These are phyloP conservation scores for Vanrija pseudolonga DNA, from an alignment of 1,284 basidiomycete species.

Conservation along the genomic window DNA sequence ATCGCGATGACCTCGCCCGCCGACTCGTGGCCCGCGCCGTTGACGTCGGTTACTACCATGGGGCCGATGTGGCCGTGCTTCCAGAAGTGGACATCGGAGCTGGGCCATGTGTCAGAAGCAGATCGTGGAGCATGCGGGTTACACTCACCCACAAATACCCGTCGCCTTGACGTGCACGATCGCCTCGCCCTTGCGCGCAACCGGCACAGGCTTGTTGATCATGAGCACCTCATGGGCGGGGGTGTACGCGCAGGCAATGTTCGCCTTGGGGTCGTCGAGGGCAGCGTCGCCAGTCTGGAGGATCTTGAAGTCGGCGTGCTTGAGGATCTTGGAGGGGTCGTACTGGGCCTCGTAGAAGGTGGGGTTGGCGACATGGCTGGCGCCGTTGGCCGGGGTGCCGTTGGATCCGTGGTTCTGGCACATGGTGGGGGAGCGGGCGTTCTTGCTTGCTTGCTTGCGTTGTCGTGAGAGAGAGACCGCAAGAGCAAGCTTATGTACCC, in stretches of 20 bases:
- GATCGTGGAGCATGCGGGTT: too few relatives aligned
- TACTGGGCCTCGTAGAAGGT: slow-evolving; percentile 33
- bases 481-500: too few relatives aligned
- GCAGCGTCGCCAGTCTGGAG: slow-evolving; percentile 28
- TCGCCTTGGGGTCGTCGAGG: slow-evolving; percentile 21
- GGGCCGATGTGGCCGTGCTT: slow-evolving; percentile 33
- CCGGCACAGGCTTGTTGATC: slow-evolving; percentile 46
- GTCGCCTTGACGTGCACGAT: slow-evolving; percentile 50
- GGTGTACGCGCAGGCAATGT: slow-evolving; percentile 50
- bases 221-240: slow-evolving; percentile 48
- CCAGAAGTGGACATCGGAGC: slow-evolving; percentile 22
- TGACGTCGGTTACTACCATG: slow-evolving; percentile 30
- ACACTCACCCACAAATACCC: slow-evolving; percentile 51
- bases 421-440: too few relatives aligned
- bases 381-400: neutral
- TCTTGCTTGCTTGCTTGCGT: too few relatives aligned
- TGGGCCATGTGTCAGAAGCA: too few relatives aligned
- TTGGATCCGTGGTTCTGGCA: neutral
- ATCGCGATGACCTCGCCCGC: slow-evolving; percentile 47
- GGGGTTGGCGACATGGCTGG: neutral
- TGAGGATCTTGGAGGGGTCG: slow-evolving; percentile 40
- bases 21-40: slow-evolving; percentile 50
- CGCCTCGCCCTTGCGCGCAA: slow-evolving; percentile 47
- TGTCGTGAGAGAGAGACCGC: too few relatives aligned
- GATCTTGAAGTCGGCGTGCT: slow-evolving; percentile 40